phyloP scores from a whole-genome alignment of 2,329 filamentous ascomycete species.

The Aspergillus sergii region DNA sequence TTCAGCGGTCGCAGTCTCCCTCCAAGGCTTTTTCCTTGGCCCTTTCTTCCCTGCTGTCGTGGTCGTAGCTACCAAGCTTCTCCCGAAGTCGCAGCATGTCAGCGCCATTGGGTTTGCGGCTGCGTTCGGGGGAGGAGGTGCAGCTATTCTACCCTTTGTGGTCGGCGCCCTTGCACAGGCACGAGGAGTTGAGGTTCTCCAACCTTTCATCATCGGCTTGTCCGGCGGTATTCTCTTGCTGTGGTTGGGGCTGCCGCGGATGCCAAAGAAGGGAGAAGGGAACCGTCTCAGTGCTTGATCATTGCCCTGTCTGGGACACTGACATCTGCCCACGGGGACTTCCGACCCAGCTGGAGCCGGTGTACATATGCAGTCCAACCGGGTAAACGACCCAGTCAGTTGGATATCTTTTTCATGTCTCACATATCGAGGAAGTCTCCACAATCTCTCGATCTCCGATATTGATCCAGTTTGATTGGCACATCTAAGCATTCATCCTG shows the following conservation, averaged over 20 bases:
- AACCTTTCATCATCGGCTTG: slow-evolving; percentile 54
- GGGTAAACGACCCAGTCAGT: not conserved
- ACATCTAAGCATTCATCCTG: not conserved
- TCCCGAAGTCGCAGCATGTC: slow-evolving; percentile 74
- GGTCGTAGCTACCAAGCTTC: slow-evolving; percentile 71
- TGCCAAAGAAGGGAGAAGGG: slow-evolving; percentile 1
- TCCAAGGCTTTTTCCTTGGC: slow-evolving; percentile 78
- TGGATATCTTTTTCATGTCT: not conserved
- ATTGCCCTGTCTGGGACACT: not conserved
- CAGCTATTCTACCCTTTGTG: slow-evolving; percentile 47
- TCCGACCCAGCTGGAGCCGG: not conserved
- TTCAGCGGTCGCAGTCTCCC: slow-evolving; percentile 68
- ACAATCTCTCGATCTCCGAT: not conserved
- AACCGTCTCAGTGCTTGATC: not conserved
- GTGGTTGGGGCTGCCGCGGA: slow-evolving; percentile 47
- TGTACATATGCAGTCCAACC: not conserved
- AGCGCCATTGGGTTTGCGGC: slow-evolving; percentile 76
- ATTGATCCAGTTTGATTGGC: not conserved
- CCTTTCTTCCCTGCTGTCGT: slow-evolving; percentile 76
- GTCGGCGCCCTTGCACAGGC: slow-evolving; percentile 53
- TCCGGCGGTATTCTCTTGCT: slow-evolving; percentile 53
- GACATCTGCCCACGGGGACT: not conserved
- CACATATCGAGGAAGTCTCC: not conserved
- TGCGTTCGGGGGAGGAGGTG: slow-evolving; percentile 73
- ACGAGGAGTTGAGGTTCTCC: slow-evolving; percentile 60